phyloP scores from a whole-genome alignment of 2,329 filamentous ascomycete genomes.

The Tolypocladium ovalisporum region DNA sequence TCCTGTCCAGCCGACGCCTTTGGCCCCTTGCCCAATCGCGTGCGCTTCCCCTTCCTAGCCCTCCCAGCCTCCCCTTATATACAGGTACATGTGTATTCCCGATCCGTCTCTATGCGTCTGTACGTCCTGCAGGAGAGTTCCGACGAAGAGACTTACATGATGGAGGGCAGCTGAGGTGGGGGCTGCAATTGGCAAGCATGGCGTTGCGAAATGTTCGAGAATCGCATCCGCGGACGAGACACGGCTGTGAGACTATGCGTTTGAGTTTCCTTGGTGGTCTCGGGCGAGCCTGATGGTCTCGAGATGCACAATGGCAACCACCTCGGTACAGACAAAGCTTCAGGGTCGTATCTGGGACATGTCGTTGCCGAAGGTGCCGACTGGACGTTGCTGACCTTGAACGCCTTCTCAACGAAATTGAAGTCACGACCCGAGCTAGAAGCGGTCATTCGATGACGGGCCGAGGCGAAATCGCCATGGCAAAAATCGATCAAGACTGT shows the following conservation, averaged over 20 bases:
- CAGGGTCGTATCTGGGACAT: not conserved
- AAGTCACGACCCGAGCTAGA: too few species aligned
- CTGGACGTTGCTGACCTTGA: not conserved
- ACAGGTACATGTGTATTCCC: not conserved
- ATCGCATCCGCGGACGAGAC: not conserved
- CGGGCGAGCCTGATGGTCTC: not conserved
- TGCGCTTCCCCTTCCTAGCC: not conserved
- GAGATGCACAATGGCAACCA: not conserved
- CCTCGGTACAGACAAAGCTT: not conserved
- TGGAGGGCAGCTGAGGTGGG: not conserved
- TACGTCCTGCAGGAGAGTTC: not conserved
- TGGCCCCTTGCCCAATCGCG: not conserved
- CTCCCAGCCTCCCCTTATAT: not conserved
- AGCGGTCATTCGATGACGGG: not conserved
- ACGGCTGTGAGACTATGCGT: not conserved
- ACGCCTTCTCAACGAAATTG: not conserved
- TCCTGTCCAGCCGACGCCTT: not conserved
- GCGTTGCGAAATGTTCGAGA: not conserved
- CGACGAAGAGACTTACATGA: not conserved
- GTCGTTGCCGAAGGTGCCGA: not conserved
- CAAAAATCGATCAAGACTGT: not conserved
- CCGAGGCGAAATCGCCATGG: not conserved
- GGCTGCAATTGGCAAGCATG: not conserved
- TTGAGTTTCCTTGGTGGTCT: not conserved
- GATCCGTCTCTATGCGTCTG: not conserved